Base-by-base conservation (phyloP, 176 grass and related monocot species). In the Dendrocalamus sinicus region DNA sequence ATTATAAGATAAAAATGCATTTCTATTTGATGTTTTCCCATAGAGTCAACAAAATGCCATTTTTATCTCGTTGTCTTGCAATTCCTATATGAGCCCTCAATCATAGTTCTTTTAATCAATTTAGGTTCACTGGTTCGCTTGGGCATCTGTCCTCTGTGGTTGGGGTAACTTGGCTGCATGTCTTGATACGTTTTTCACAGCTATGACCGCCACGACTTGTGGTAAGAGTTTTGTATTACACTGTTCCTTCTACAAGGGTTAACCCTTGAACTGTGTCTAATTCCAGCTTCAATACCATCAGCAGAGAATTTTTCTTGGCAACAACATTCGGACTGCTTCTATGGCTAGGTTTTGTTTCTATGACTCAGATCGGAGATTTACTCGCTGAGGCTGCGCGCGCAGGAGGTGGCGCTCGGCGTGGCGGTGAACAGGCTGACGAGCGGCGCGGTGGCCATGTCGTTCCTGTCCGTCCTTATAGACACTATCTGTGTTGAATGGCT, bases 111-210 rank as follows among this genome's bases (percentile, higher is more conserved):
- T 84, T 85, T 60, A 6, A 72, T 82, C 30, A 79, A 85, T 85
- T 41, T 81, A 98, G 96, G 96, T 98, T 98, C 69, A 95, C 93
- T 85, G 91, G 93, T 88, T 95, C 96, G 19, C 87, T 79, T 98
- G 93, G 96, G 96, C 93, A 78, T 91, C 84, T 24, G 52, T 91
- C 69, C 84, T 98, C 54, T 90, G 91, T 45, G 96, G 96, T 72
- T 95, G 91, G 90, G 96, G 96, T 86, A 98, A 98, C 76, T 86
- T 98, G 92, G 90, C 93, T 95, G 91, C 90, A 95, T 98, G 96
- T 95, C 88, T 79, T 92, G 93, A 91, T 96, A 94, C 30, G 76
- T 32, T 57, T 53, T 70, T 82, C 39, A 75, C 72, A 89, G n/a
- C 28, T 81, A 58, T 46, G 62, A 60, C 12, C 72, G 14, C 46